A percentile compares a stretch with the other conserved stretches of the same genome.
phyloP scores from a whole-genome alignment of 2,329 filamentous ascomycete genomes.

The Alternaria dauci region DNA sequence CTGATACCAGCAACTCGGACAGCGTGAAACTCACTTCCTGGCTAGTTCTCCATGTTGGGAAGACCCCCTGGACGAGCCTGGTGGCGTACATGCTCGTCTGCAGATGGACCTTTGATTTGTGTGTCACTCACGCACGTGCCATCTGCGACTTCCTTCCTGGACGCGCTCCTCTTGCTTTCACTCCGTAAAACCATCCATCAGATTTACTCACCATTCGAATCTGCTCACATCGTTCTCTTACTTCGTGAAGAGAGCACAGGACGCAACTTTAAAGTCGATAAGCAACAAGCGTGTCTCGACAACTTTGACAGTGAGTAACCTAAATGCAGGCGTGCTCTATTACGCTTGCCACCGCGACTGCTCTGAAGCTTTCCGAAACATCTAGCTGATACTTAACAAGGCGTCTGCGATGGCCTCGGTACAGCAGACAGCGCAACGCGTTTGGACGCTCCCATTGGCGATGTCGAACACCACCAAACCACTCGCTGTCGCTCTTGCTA shows the following conservation, averaged over 20 bases:
- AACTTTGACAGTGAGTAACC: neutral
- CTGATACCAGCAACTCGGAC: neutral
- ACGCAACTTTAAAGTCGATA: neutral
- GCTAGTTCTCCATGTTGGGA: no score
- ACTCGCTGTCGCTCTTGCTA: constrained; percentile 2
- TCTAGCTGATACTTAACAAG: neutral
- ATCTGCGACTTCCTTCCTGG: constrained; percentile 4
- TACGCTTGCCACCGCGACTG: neutral
- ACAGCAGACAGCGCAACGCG: neutral
- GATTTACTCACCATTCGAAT: neutral
- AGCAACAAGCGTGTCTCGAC: neutral
- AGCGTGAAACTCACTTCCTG: neutral
- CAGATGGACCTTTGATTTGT: neutral
- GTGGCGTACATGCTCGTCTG: neutral
- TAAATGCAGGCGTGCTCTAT: neutral
- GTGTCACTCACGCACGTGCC: constrained; percentile 11
- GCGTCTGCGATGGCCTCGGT: neutral
- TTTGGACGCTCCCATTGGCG: constrained; percentile 10
- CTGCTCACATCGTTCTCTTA: neutral
- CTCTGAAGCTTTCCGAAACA: neutral
- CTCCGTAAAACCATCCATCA: neutral
- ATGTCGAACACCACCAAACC: constrained; percentile 4
- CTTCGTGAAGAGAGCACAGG: neutral
- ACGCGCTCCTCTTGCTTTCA: neutral
- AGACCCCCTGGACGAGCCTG: neutral